Evolutionary conservation across 192 early-diverging fungal species (phyloP).

Genomic region (Entomortierella parvispora): DNA sequence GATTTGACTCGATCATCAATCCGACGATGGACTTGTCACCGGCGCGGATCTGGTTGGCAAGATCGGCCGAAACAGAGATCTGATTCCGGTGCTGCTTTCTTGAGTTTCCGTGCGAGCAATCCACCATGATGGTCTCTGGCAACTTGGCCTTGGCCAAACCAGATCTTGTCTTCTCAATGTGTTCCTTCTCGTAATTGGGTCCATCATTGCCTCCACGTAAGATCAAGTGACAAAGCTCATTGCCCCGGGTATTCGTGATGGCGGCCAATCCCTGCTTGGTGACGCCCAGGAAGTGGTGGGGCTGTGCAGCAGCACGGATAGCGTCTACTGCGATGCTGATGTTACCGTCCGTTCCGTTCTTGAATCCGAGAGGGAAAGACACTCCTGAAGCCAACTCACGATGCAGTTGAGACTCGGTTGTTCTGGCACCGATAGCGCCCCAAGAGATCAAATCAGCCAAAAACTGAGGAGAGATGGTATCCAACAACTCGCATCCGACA

Average conservation of each 20-base stretch:
- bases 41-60: conserved; percentile 79
- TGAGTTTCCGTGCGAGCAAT: conserved; percentile 95
- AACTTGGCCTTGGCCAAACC: conserved; percentile 73
- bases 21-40: conserved; percentile 77
- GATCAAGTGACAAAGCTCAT: conserved; percentile 88
- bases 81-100: conserved; percentile 91
- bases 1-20: conserved; percentile 95
- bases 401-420: conserved; percentile 95
- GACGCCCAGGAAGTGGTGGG: conserved; percentile 94
- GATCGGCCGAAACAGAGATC: conserved; percentile 71
- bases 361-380: conserved; percentile 98
- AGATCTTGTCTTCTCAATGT: conserved; percentile 66
- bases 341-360: conserved; percentile 97
- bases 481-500: conserved; percentile 89
- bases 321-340: conserved; percentile 78
- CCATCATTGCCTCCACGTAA: conserved; percentile 89
- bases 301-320: conserved; percentile 74
- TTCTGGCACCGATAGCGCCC: conserved; percentile 97
- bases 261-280: conserved; percentile 94
- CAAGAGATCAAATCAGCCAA: conserved; percentile 92
- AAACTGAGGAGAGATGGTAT: conserved; percentile 97
- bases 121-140: conserved; percentile 86
- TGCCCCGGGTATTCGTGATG: conserved; percentile 89
- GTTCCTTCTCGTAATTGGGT: conserved; percentile 84
- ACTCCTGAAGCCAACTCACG: conserved; percentile 94